Evolutionary conservation across 1,139 yeast species (phyloP).

Genomic region (Diutina mesorugosa): DNA sequence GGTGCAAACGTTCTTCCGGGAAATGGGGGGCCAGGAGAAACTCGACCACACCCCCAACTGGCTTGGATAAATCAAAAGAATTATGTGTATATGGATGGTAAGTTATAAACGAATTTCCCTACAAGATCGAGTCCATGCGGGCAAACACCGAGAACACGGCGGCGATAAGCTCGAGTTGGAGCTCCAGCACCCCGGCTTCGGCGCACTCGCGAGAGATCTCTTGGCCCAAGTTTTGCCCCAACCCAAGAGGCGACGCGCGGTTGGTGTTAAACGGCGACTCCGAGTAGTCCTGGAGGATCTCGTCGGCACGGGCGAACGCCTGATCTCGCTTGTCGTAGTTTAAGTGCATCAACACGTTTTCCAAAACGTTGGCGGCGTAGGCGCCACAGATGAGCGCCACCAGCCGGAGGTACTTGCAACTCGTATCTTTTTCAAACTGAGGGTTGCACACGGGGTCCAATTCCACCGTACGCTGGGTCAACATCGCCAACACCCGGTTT

Average conservation of each 20-base stretch:
- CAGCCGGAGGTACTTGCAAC: slow-evolving; percentile 64
- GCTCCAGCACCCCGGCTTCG: slow-evolving; percentile 39
- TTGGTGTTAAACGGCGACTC: slow-evolving; percentile 72
- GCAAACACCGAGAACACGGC: slow-evolving; percentile 63
- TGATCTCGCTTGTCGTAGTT: slow-evolving; percentile 86
- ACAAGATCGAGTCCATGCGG: slow-evolving; percentile 43
- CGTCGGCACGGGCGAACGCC: slow-evolving; percentile 90
- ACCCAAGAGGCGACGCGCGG: slow-evolving; percentile 46
- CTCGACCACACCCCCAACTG: neutral
- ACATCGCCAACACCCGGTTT: slow-evolving; percentile 54
- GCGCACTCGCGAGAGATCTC: slow-evolving; percentile 61
- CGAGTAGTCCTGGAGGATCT: slow-evolving; percentile 65
- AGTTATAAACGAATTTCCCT: slow-evolving; percentile 2
- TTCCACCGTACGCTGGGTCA: slow-evolving; percentile 58
- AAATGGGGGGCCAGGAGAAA: slow-evolving; percentile 19
- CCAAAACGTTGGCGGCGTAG: slow-evolving; percentile 92
- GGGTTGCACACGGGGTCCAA: slow-evolving; percentile 35
- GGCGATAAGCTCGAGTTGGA: slow-evolving; percentile 80
- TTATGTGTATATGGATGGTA: neutral
- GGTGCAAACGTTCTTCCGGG: slow-evolving; percentile 26
- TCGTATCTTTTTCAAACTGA: slow-evolving; percentile 57
- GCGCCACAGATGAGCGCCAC: slow-evolving; percentile 79
- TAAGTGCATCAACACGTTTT: slow-evolving; percentile 68
- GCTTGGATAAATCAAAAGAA: neutral
- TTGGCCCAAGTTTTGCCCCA: slow-evolving; percentile 64